A percentile compares a stretch with the other conserved stretches of the same genome.
These are phyloP conservation scores for Meyerozyma sp. DNA, from an alignment of 1,139 yeast species.

Conservation along the genomic window DNA sequence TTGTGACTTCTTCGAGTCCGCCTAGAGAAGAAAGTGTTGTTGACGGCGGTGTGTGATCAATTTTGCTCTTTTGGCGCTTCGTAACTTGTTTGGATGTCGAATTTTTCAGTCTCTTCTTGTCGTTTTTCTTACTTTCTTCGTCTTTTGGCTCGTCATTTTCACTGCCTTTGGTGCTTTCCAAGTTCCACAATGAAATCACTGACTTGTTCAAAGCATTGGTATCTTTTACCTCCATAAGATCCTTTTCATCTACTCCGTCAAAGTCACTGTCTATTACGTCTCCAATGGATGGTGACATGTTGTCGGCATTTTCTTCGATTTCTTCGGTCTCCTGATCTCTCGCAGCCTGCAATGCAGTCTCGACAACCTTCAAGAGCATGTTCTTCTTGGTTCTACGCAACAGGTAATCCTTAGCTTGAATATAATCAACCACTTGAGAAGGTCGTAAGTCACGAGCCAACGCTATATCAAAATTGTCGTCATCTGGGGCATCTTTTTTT, in stretches of 20 bases:
- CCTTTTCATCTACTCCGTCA: constrained; percentile 27
- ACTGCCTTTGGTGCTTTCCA: constrained; percentile 6
- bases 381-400: constrained; percentile 62
- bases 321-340: constrained; percentile 39
- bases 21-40: constrained; percentile 71
- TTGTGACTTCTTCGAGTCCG: constrained; percentile 79
- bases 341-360: constrained; percentile 44
- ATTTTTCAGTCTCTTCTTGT: constrained; percentile 10
- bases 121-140: constrained; percentile 3
- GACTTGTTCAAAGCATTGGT: constrained; percentile 69
- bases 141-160: constrained; percentile 5
- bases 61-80: constrained; percentile 40
- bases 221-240: constrained; percentile 57
- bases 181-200: constrained; percentile 67
- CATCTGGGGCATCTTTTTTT: constrained; percentile 14
- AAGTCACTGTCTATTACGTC: constrained; percentile 30
- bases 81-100: constrained; percentile 10
- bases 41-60: constrained; percentile 68
- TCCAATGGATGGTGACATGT: constrained; percentile 21
- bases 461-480: constrained; percentile 31
- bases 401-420: constrained; percentile 56
- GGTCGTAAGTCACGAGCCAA: constrained; percentile 54
- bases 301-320: constrained; percentile 24
- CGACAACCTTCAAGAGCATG: constrained; percentile 53
- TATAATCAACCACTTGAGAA: constrained; percentile 48